Evolutionary conservation across 495 filamentous ascomycete species (phyloP).

Genomic region (Aspergillus olivimuriae): DNA sequence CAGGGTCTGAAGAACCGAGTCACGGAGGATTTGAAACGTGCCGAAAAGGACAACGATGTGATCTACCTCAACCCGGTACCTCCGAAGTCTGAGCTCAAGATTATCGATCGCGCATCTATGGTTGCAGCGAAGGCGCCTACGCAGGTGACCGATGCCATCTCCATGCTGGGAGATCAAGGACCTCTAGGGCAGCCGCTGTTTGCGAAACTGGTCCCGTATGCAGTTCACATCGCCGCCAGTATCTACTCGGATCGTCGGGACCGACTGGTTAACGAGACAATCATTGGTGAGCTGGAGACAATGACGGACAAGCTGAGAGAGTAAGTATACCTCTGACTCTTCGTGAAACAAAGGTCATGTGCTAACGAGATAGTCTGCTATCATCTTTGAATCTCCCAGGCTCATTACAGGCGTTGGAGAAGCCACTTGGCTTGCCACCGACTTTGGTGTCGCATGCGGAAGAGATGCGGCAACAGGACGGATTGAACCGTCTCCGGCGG

Average conservation of each 20-base stretch:
- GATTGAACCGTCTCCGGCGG: constrained; percentile 62
- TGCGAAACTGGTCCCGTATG: constrained; percentile 87
- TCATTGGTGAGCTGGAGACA: constrained; percentile 78
- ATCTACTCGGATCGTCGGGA: constrained; percentile 93
- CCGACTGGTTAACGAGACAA: constrained; percentile 74
- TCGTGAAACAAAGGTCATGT: too few species aligned
- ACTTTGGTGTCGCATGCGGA: constrained; percentile 83
- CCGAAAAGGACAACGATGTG: constrained; percentile 93
- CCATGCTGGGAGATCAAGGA: constrained; percentile 70
- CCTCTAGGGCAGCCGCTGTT: constrained; percentile 82
- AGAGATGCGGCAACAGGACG: constrained; percentile 90
- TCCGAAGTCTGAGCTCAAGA: constrained; percentile 79
- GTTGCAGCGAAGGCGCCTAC: constrained; percentile 72
- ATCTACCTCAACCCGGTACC: constrained; percentile 86
- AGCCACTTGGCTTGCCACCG: constrained; percentile 86
- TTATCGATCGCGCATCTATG: constrained; percentile 84
- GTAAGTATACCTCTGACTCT: too few species aligned
- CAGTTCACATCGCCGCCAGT: constrained; percentile 88
- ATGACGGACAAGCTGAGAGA: constrained; percentile 78
- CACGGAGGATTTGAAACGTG: constrained; percentile 79
- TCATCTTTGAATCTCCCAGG: constrained; percentile 85
- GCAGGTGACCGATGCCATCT: constrained; percentile 73
- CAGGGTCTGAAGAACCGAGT: constrained; percentile 77
- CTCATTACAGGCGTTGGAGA: constrained; percentile 89
- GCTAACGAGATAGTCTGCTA: constrained; percentile 44